phyloP scores from a whole-genome alignment of 257 asterid genomes.

The Perilla frutescens region DNA sequence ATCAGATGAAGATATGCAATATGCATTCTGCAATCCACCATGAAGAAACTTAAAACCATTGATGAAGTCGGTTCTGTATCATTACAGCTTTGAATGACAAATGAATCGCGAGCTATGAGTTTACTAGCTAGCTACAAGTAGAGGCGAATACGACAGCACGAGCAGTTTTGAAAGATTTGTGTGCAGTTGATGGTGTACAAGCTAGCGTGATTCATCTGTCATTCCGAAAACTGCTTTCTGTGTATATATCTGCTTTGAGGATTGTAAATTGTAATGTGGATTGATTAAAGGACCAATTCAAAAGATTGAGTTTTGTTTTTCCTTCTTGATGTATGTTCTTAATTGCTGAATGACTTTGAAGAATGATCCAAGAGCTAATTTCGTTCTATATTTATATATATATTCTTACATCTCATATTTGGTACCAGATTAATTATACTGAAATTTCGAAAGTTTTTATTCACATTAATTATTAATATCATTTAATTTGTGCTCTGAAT shows the following conservation, averaged over 20 bases:
- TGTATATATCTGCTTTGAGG: conserved; percentile 7
- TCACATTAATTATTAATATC: too few relatives aligned
- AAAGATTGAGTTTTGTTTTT: neutral
- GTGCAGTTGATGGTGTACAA: conserved; percentile 14
- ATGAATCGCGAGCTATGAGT: conserved; percentile 43
- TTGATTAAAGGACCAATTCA: neutral
- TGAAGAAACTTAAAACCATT: neutral
- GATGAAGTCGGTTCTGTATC: neutral
- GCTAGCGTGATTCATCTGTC: conserved; percentile 46
- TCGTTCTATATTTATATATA: neutral
- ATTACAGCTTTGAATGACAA: conserved; percentile 43
- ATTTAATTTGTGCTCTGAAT: too few relatives aligned
- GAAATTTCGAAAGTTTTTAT: neutral
- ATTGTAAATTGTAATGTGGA: conserved; percentile 1
- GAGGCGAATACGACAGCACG: neutral
- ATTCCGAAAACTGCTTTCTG: conserved; percentile 34
- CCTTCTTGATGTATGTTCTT: neutral
- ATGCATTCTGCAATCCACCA: neutral
- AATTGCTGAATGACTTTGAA: neutral
- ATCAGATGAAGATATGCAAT: conserved; percentile 27
- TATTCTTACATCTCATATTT: neutral
- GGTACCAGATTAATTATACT: too few relatives aligned
- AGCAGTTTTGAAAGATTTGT: conserved; percentile 6
- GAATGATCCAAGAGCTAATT: neutral
- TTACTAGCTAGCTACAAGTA: neutral